phyloP scores from a whole-genome alignment of 2,329 filamentous ascomycete genomes.

The Penicillium paneum region DNA sequence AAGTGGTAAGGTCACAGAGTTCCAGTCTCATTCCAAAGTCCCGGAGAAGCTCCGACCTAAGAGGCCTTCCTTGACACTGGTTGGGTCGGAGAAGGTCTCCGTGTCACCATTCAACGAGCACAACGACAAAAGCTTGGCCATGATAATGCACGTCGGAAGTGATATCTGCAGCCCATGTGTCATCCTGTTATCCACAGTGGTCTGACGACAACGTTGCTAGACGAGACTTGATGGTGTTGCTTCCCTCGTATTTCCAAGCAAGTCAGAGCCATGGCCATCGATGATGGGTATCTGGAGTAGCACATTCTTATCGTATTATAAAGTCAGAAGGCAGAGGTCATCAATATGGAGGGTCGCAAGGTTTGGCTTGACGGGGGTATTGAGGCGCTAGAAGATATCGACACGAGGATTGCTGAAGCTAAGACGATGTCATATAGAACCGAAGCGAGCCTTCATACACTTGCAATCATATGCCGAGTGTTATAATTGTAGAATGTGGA shows the following conservation, averaged over 20 bases:
- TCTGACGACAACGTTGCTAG: constrained; percentile 78
- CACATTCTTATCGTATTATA: constrained; percentile 71
- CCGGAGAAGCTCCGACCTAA: neutral
- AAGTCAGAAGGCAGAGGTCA: constrained; percentile 70
- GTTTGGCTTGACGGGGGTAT: constrained; percentile 86
- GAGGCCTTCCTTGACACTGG: neutral
- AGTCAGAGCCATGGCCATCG: constrained; percentile 74
- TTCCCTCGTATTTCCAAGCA: constrained; percentile 82
- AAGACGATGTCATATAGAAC: constrained; percentile 1
- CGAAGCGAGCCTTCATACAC: neutral
- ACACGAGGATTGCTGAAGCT: constrained; percentile 2
- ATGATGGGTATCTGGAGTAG: constrained; percentile 76
- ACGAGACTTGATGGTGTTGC: constrained; percentile 80
- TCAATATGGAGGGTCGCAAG: constrained; percentile 83
- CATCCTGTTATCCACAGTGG: constrained; percentile 85
- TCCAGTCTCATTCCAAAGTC: neutral
- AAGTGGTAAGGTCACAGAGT: neutral
- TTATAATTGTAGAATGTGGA: too few relatives aligned
- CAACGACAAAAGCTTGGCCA: constrained; percentile 64
- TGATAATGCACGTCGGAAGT: constrained; percentile 70
- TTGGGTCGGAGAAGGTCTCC: constrained; percentile 52
- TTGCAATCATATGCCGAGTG: neutral
- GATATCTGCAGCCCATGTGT: constrained; percentile 83
- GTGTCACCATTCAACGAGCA: constrained; percentile 60
- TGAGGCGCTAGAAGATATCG: constrained; percentile 44